Evolutionary conservation across 306 rosid genomes (phyloP), one percentile per base, ranked within the genome.

Genomic region (Lathyrus oleraceus): DNA sequence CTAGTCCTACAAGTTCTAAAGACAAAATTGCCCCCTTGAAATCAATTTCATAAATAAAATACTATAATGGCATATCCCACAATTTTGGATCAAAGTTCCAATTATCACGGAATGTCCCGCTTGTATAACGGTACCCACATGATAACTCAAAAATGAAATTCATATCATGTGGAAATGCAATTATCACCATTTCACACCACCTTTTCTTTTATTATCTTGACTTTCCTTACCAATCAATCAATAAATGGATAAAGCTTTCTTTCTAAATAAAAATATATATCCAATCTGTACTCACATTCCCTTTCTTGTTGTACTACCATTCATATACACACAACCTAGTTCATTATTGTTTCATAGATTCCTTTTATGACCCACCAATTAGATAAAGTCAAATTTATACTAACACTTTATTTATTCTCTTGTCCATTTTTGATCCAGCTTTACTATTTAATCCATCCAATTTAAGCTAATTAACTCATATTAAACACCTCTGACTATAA

Each of bases 121-220:
- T 35, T 77, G 16, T 20, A 61, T 49, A 67, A 43, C 40, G 57
- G 74, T 67, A 74, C 79, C 74, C 83, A 82, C 83, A 70, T 66
- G 53, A 47, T 75, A 75, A 75, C 79, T 70, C 72, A 39, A 65
- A 72, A 59, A 52, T 23, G 44, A 25, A 63, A 81, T 77, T 61
- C 35, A 20, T 25, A 76, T 72, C 79, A 84, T 76, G 84, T 78
- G 83, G 83, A 69, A 74, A 83, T 76, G 77, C 84, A 69, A 76
- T 85, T 76, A 76, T 65, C 70, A 32, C 52, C 51, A 70, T 45
- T 70, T 47, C 52, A 43, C 74, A 32, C 52, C 65, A 44, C 12
- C 25, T 73, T 61, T 70, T 49, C 63, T 20, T 42, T 38, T 78
- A 61, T 20, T 25, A 75, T 75, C 76, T 78, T 71, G 81, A 75